Percentiles rank a stretch among this genome's conserved stretches.
Evolutionary conservation across 208 protist genomes (phyloP).

Genomic region (Acanthamoeba triangularis): DNA sequence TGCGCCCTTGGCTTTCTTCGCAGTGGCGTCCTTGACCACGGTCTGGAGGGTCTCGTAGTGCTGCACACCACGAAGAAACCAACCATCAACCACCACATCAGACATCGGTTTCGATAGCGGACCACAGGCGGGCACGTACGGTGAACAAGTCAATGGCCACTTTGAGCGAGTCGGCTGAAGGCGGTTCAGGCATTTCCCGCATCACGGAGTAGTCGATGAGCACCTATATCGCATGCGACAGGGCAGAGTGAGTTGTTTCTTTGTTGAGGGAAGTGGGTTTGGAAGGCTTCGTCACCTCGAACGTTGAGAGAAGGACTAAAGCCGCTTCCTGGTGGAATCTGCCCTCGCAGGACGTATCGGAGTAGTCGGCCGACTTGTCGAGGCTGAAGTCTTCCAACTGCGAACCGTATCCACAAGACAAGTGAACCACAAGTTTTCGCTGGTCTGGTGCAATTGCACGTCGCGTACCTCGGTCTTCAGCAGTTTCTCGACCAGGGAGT

Average conservation of each 20-base stretch:
- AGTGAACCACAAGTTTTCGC: background rate
- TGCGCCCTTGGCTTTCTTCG: background rate
- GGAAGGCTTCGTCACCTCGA: background rate
- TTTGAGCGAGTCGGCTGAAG: background rate
- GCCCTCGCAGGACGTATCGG: slow-evolving; percentile 48
- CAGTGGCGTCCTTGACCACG: background rate
- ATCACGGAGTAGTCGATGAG: slow-evolving; percentile 74
- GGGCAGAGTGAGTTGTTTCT: too few relatives aligned
- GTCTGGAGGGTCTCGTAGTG: slow-evolving; percentile 2
- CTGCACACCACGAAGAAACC: background rate
- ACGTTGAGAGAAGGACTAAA: background rate
- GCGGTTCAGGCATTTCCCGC: slow-evolving; percentile 45
- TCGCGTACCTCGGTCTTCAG: background rate
- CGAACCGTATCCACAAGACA: background rate
- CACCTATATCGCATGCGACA: background rate
- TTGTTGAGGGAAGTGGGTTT: background rate
- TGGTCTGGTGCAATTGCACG: background rate
- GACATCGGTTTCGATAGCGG: background rate
- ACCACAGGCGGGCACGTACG: background rate
- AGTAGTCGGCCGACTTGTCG: slow-evolving; percentile 53
- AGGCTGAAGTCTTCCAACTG: slow-evolving; percentile 72
- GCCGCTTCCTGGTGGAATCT: slow-evolving; percentile 66
- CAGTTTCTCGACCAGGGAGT: background rate
- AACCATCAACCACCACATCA: too few relatives aligned
- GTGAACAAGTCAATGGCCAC: background rate